Conservation (phyloP, 2,329 filamentous ascomycete species). For the Fusarium papillatum region DNA sequence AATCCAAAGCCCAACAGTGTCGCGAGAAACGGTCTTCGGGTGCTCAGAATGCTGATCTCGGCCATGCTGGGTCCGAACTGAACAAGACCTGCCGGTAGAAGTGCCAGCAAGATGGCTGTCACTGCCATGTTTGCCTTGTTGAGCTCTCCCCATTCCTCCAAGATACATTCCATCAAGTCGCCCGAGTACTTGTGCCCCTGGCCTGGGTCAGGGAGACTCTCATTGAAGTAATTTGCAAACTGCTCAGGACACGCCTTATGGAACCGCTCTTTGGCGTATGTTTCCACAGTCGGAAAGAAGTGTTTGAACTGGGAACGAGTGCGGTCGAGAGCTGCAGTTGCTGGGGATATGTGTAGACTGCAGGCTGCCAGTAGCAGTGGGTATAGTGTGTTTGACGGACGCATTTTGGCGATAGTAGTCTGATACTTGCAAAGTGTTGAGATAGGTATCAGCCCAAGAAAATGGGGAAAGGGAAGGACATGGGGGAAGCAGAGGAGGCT, state of each 20-base stretch:
- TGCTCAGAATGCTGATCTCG: conserved; percentile 23
- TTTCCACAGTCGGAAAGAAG: conserved; percentile 19
- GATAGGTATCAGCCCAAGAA: not conserved
- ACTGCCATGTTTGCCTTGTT: conserved; percentile 25
- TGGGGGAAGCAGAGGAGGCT: not conserved
- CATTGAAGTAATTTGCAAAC: conserved; percentile 23
- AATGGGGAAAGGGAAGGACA: not conserved
- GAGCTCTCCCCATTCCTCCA: conserved; percentile 16
- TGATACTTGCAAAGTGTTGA: not conserved
- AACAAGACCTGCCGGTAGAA: conserved; percentile 19
- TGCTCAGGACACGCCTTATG: conserved; percentile 7
- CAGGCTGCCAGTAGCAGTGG: conserved; percentile 15
- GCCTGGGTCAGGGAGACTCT: conserved; percentile 11
- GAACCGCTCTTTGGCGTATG: not conserved
- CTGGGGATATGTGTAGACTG: conserved; percentile 7
- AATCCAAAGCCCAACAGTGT: conserved; percentile 19
- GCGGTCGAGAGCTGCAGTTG: conserved; percentile 3
- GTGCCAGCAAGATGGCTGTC: conserved; percentile 22
- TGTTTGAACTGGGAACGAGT: conserved; percentile 17
- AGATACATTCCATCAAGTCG: conserved; percentile 13
- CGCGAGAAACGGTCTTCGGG: conserved; percentile 20
- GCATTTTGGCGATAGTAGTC: conserved; percentile 9
- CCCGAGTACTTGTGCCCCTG: conserved; percentile 4
- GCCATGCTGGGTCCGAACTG: conserved; percentile 29
- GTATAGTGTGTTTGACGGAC: conserved; percentile 12